Percentiles rank a stretch among this genome's conserved stretches.
Conservation (phyloP, 2,329 filamentous ascomycete genomes). For the Cladosporium halotolerans region DNA sequence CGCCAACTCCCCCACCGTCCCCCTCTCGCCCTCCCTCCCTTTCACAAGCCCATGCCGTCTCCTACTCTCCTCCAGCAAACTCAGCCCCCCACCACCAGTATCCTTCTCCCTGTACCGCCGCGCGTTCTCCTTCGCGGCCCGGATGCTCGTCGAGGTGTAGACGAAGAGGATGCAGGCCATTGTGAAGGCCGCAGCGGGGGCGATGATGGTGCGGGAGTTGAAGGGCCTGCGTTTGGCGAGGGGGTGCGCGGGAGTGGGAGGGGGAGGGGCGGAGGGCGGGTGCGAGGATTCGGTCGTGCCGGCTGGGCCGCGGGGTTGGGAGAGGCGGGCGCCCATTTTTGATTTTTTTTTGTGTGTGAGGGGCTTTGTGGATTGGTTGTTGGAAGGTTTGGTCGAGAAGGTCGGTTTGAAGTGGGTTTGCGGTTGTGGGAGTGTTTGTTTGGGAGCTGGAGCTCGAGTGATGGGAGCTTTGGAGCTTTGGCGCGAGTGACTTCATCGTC, state of each 20-base stretch:
- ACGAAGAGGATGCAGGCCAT: conserved; percentile 56
- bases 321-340: conserved; percentile 43
- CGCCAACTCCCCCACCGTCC: conserved; percentile 30
- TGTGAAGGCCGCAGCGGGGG: conserved; percentile 56
- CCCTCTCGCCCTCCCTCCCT: conserved; percentile 32
- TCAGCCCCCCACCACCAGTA: conserved; percentile 48
- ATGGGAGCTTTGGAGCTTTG: conserved; percentile 3
- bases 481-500: not conserved
- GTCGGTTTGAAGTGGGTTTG: not conserved
- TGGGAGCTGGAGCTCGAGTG: not conserved
- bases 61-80: conserved; percentile 46
- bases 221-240: conserved; percentile 21
- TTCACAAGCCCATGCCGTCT: conserved; percentile 47
- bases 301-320: conserved; percentile 38
- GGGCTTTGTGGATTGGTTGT: not conserved
- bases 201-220: conserved; percentile 44
- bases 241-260: conserved; percentile 28
- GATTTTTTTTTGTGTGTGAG: not conserved
- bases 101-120: conserved; percentile 53
- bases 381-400: not conserved
- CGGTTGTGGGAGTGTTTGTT: not conserved
- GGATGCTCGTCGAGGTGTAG: conserved; percentile 60
- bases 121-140: conserved; percentile 60
- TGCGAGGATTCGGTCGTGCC: conserved; percentile 34
- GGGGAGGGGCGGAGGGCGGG: conserved; percentile 23